These are phyloP conservation scores for Fusarium staphyleae DNA, from an alignment of 2,329 filamentous ascomycete genomes.

Conservation along the genomic window DNA sequence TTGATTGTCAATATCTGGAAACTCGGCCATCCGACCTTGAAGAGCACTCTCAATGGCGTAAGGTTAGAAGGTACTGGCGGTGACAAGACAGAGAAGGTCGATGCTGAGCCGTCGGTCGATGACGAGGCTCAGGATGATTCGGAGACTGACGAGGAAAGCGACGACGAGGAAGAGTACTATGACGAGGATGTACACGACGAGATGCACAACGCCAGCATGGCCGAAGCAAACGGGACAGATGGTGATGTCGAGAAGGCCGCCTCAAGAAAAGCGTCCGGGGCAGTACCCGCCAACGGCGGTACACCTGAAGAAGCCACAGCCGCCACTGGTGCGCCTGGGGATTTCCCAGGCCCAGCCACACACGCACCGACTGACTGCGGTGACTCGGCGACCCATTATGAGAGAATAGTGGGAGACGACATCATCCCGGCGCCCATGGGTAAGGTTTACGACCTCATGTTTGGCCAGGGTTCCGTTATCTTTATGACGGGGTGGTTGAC, in stretches of 20 bases:
- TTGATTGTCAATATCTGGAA: slow-evolving; percentile 99
- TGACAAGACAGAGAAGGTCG: slow-evolving; percentile 89
- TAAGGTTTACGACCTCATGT: slow-evolving; percentile 88
- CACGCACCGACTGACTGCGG: slow-evolving; percentile 88
- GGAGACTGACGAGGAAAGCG: slow-evolving; percentile 67
- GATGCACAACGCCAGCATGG: slow-evolving; percentile 74
- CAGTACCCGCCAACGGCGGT: slow-evolving; percentile 52
- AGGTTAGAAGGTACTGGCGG: slow-evolving; percentile 81
- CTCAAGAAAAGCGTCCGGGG: slow-evolving; percentile 75
- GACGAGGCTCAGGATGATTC: slow-evolving; percentile 60
- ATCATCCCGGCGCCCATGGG: slow-evolving; percentile 86
- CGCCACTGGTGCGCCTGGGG: slow-evolving; percentile 54
- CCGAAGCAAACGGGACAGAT: slow-evolving; percentile 51
- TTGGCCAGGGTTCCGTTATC: slow-evolving; percentile 77
- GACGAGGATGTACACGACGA: slow-evolving; percentile 81
- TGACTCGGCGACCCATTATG: slow-evolving; percentile 80
- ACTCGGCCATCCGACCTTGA: slow-evolving; percentile 88
- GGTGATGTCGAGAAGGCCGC: slow-evolving; percentile 68
- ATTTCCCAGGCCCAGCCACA: slow-evolving; percentile 84
- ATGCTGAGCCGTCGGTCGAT: slow-evolving; percentile 51
- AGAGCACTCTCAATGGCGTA: slow-evolving; percentile 90
- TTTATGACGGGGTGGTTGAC: slow-evolving; percentile 90
- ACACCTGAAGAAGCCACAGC: slow-evolving; percentile 57
- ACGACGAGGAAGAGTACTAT: slow-evolving; percentile 66
- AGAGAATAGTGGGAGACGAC: slow-evolving; percentile 85